Evolutionary conservation across 768 basidiomycete genomes (phyloP), one percentile per base, ranked within the genome.

Genomic region (Tylopilus intermedius): DNA sequence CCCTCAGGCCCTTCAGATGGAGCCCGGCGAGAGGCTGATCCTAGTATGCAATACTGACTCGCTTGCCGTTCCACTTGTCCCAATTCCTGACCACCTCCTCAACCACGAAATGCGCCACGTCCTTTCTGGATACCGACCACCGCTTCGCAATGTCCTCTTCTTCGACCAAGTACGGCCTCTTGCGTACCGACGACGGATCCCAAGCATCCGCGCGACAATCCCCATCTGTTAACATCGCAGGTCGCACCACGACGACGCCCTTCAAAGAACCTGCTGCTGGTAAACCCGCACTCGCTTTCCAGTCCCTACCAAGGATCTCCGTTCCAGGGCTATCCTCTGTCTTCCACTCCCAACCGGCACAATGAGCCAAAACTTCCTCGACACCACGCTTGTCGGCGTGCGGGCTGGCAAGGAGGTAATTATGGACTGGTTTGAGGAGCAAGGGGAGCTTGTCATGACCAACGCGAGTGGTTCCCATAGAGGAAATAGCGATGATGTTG

Each of bases 71-170:
- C 71, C 72, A 83, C 47, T 79, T 70, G 7, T 73, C 62, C 86
- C 85, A 84, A 18, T 74, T 62, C 46, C 69, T 67, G 21, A 73
- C 39, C 18, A 76, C 58, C 0, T 67, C 72, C 45, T 84, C 76
- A 4, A 74, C 77, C 13, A 87, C 60, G 65, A 86, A 86, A 69
- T 86, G 82, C 0, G 79, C 81, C 2, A 83, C 81, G 61, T 88
- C 85, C 58, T 71, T 73, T 60, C 84, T 74, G 35, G 83, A 82
- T 4, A 88, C 62, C n/a, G 76, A 77, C 61, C 74, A 86, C 4
- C 70, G 71, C 11, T 64, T 53, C 3, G 32, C 6, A 10, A 79
- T 10, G n/a, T 80, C 74, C 15, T 63, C 69, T 30, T 74, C 77
- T 11, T 67, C 70, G 9, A 75, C 74, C 21, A 71, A 60, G 63